Conservation (phyloP, 2,329 filamentous ascomycete genomes). For the Uncinocarpus reesii region DNA sequence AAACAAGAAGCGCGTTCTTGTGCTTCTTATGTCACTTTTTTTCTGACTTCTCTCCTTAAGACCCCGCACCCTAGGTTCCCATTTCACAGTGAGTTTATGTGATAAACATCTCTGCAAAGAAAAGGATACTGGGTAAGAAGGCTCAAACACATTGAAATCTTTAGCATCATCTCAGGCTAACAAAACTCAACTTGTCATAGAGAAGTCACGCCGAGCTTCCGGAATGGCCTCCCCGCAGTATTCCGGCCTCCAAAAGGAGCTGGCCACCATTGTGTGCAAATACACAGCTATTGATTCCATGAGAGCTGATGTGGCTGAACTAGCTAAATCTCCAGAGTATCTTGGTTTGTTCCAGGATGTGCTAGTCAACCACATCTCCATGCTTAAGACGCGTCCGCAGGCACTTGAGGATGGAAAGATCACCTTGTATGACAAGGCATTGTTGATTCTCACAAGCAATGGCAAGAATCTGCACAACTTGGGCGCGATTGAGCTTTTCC, state of each 20-base stretch:
- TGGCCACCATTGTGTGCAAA: conserved; percentile 21
- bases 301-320: conserved; percentile 23
- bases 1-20: background rate
- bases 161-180: background rate
- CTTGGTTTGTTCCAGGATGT: conserved; percentile 25
- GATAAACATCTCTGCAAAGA: background rate
- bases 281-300: conserved; percentile 23
- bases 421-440: conserved; percentile 34
- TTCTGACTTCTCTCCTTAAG: background rate
- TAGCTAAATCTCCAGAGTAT: conserved; percentile 23
- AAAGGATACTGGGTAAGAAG: background rate
- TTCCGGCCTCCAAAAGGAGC: conserved; percentile 3
- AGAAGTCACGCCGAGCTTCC: background rate
- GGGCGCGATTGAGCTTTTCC: conserved; percentile 31
- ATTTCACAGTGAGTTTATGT: background rate
- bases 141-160: background rate
- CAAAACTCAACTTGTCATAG: background rate
- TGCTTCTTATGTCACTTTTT: background rate
- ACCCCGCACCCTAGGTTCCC: background rate
- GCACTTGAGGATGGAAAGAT: conserved; percentile 29
- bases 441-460: conserved; percentile 28
- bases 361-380: conserved; percentile 27
- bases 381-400: conserved; percentile 30
- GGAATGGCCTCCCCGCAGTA: background rate
- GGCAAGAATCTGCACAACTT: conserved; percentile 24